These are phyloP conservation scores for Sclerotinia minor DNA, from an alignment of 2,329 filamentous ascomycete genomes.

Conservation along the genomic window DNA sequence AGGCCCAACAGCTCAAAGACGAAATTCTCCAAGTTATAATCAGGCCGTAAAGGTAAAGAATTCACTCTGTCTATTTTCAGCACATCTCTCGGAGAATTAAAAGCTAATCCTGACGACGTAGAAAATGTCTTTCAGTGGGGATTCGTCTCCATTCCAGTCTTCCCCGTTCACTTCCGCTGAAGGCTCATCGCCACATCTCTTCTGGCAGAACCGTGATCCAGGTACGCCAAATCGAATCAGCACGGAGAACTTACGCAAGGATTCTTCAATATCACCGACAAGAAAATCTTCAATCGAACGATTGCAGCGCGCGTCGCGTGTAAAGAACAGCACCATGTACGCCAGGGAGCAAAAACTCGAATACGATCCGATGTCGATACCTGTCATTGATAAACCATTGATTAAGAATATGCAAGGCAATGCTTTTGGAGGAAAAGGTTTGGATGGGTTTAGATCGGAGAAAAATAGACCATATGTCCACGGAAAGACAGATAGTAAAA, in stretches of 20 bases:
- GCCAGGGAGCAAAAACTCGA: slow-evolving; percentile 88
- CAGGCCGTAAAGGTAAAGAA: slow-evolving; percentile 67
- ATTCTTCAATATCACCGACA: slow-evolving; percentile 62
- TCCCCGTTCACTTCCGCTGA: slow-evolving; percentile 66
- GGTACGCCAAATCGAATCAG: slow-evolving; percentile 64
- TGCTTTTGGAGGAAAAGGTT: slow-evolving; percentile 61
- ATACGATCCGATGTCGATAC: slow-evolving; percentile 80
- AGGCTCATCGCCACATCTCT: slow-evolving; percentile 75
- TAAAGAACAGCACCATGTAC: slow-evolving; percentile 98
- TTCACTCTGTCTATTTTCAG: slow-evolving; percentile 27
- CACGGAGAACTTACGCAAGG: slow-evolving; percentile 68
- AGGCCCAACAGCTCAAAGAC: slow-evolving; percentile 77
- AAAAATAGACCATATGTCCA: slow-evolving; percentile 47
- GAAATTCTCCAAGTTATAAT: slow-evolving; percentile 92
- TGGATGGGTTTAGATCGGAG: slow-evolving; percentile 55
- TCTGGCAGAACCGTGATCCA: slow-evolving; percentile 80
- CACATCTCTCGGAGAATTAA: slow-evolving; percentile 36
- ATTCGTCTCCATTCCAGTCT: slow-evolving; percentile 82
- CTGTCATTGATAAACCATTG: slow-evolving; percentile 78
- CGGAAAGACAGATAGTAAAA: slow-evolving; percentile 59
- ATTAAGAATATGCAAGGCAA: slow-evolving; percentile 72
- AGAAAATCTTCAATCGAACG: slow-evolving; percentile 93
- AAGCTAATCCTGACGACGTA: slow-evolving; percentile 43
- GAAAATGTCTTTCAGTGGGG: slow-evolving; percentile 69
- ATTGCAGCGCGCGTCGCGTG: slow-evolving; percentile 88